Base-by-base conservation (phyloP, 2,329 filamentous ascomycete species). In the Aureobasidium sp. region DNA sequence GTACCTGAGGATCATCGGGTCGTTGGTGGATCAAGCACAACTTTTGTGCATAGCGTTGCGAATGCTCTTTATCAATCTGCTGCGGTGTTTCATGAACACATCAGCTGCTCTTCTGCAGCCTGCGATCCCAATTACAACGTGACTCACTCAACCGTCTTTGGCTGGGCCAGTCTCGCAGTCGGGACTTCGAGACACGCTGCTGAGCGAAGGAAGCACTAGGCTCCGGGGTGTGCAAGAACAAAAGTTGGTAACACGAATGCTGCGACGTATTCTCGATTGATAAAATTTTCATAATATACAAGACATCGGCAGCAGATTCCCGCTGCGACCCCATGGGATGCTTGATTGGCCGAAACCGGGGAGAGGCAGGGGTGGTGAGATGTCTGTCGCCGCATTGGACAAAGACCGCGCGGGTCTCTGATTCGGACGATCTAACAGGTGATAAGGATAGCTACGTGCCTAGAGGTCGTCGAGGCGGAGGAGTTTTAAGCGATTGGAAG, bases 351-450 rank as follows among this genome's bases (percentile, higher is more conserved):
- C 57, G 46, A 60, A 51, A 36, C 44, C 46, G 44, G 39, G 56
- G 57, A 47, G 44, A 34, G 57, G 57, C 57, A 60, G 57, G 46
- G 57, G 46, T 60, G 44, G 57, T 51, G 57, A 59, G 55, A 59
- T 59, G 44, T 59, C 55, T 47, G 41, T 48, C 32, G 55, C 55
- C 43, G 32, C 20, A 32, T 26, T 60, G 29, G 24, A 60, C 57
- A 60, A 60, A 60, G 37, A 13, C n/a, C 26, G 20, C 27, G 46
- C 36, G 57, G 44, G 46, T 9, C 24, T 50, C 32, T 51, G 57
- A 46, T 51, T 51, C 57, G 57, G 57, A 39, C 46, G 57, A 60
- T 60, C 57, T 51, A 36, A 50, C 36, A 60, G 46, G 46, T 60
- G 57, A 60, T 60, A 60, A 60, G 57, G 46, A 51, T 50, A 50